phyloP scores from a whole-genome alignment of 352 stramenopile genomes.

The Phytophthora lateralis region DNA sequence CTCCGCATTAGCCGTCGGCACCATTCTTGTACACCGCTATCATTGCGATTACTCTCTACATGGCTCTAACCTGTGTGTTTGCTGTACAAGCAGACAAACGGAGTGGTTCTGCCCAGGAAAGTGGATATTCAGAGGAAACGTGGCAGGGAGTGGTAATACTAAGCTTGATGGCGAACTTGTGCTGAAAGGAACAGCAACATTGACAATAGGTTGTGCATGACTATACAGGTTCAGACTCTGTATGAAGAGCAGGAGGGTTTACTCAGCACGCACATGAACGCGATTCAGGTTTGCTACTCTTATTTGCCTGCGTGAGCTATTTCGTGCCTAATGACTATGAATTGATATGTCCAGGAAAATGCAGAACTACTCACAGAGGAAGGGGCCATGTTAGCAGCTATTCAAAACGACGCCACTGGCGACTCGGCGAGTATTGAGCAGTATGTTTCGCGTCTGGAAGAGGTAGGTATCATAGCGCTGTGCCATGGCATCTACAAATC shows the following conservation, averaged over 20 bases:
- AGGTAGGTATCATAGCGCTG: constrained; percentile 41
- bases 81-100: constrained; percentile 27
- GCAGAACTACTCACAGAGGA: constrained; percentile 97
- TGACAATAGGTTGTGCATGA: neutral
- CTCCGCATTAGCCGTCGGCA: constrained; percentile 59
- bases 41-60: neutral
- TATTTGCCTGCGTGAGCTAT: too few relatives aligned
- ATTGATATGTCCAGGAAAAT: constrained; percentile 84
- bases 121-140: constrained; percentile 56
- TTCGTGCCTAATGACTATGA: neutral
- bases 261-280: constrained; percentile 96
- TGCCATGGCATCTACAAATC: neutral
- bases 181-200: neutral
- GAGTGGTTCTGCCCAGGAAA: constrained; percentile 29
- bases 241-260: constrained; percentile 97
- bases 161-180: neutral
- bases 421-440: constrained; percentile 95
- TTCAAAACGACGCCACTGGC: constrained; percentile 86
- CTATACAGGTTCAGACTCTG: constrained; percentile 85
- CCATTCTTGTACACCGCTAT: constrained; percentile 47
- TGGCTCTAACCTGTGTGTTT: constrained; percentile 1
- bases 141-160: constrained; percentile 66
- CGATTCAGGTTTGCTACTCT: constrained; percentile 81
- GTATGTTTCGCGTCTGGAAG: constrained; percentile 91
- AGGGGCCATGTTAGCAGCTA: constrained; percentile 85